Percentiles rank a stretch among this genome's conserved stretches.
phyloP scores from a whole-genome alignment of 2,329 filamentous ascomycete species.

The Ophiobolus disseminans region DNA sequence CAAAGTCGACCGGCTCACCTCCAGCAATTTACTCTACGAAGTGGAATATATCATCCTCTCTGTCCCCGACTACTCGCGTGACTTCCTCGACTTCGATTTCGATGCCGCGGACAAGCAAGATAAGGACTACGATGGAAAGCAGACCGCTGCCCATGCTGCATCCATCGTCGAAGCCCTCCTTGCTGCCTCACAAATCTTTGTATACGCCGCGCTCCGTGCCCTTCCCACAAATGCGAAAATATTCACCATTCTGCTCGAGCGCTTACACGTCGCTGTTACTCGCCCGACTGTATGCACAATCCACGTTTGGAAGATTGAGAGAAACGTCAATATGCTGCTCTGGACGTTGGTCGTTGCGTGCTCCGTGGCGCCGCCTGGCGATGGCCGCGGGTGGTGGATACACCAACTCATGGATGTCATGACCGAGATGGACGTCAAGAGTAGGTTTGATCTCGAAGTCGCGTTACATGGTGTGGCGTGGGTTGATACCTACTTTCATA shows the following conservation, averaged over 20 bases:
- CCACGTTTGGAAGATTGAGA: constrained; percentile 19
- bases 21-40: constrained; percentile 34
- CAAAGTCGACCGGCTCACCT: constrained; percentile 16
- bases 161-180: constrained; percentile 28
- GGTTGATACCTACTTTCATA: constrained; percentile 27
- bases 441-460: constrained; percentile 13
- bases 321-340: constrained; percentile 27
- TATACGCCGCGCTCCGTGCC: constrained; percentile 29
- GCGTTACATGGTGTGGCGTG: constrained; percentile 28
- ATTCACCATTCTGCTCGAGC: constrained; percentile 24
- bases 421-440: constrained; percentile 14
- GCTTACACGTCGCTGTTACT: constrained; percentile 18
- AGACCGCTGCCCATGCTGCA: constrained; percentile 21
- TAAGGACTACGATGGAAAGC: constrained; percentile 3
- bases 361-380: constrained; percentile 9
- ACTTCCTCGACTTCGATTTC: constrained; percentile 24
- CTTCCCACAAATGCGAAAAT: constrained; percentile 29
- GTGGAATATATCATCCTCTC: constrained; percentile 27
- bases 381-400: constrained; percentile 25
- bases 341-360: constrained; percentile 31
- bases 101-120: neutral
- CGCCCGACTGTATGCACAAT: constrained; percentile 11
- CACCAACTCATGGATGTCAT: constrained; percentile 16
- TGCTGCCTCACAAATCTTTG: constrained; percentile 30
- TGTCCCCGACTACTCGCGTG: constrained; percentile 25